Base-by-base conservation (phyloP, 148 eudicot species). In the Silene latifolia region DNA sequence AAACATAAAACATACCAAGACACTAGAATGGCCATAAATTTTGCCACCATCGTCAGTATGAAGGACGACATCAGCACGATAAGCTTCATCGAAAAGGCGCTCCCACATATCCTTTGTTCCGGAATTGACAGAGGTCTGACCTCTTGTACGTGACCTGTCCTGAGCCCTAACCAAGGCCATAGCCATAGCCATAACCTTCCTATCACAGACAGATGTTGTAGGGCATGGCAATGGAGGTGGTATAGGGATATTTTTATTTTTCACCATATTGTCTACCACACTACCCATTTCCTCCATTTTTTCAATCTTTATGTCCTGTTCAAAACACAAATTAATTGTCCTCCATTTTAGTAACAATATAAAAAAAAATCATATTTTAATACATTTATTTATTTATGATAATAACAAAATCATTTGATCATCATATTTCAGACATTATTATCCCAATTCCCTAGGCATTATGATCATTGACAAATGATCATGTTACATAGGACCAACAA, bases 1-100 rank as follows among this genome's bases (percentile, higher is more conserved):
- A 32, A 32, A 3, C 35, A 32, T 12, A 12, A 8, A 66, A 66
- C 89, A 83, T 80, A 94, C 99, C 78, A 95, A 88, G 73, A 95
- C 68, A 70, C 80, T 84, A 69, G 99, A 86, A 78, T 95, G 99
- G 23, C 89, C 97, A 73, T 85, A 89, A 81, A 95, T 82, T 74
- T 87, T 72, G 17, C 83, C 89, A 47, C 88, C 94, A 77, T 69
- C 61, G 2, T 83, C 88, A 0, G 97, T 90, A 48, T 74, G 72
- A 71, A 95, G 79, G 13, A 74, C 74, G 47, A 95, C 96, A 80
- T 95, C 97, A 29, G 97, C 92, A 79, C 91, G 79, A 56, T 90
- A 92, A 75, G 84, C 96, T 83, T 89, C 90, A 69, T 95, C 93
- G 32, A 89, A 95, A 68, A 95, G 88, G 27, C 82, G 85, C 27